These are phyloP conservation scores for Fusarium siculi DNA, from an alignment of 2,329 filamentous ascomycete genomes.

Conservation along the genomic window DNA sequence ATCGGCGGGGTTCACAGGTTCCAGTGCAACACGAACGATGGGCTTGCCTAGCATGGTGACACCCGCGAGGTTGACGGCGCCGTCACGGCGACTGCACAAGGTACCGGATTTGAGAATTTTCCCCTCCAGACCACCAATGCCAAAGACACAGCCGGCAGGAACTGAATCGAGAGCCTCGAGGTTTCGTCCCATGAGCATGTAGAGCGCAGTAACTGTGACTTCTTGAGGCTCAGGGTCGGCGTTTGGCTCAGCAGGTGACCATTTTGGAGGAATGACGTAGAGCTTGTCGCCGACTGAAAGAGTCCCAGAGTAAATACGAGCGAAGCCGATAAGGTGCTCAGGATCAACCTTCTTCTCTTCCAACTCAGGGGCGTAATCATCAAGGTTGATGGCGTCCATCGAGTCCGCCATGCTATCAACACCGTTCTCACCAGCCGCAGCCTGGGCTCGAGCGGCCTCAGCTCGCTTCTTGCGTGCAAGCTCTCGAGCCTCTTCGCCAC, in stretches of 20 bases:
- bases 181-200: slow-evolving; percentile 94
- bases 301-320: slow-evolving; percentile 90
- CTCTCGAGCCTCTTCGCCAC: slow-evolving; percentile 89
- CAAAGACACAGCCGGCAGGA: slow-evolving; percentile 94
- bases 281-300: slow-evolving; percentile 89
- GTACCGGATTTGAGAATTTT: slow-evolving; percentile 97
- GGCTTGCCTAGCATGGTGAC: slow-evolving; percentile 83
- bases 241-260: slow-evolving; percentile 81
- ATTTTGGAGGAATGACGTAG: slow-evolving; percentile 93
- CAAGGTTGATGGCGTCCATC: slow-evolving; percentile 69
- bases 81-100: slow-evolving; percentile 86
- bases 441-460: slow-evolving; percentile 84
- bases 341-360: slow-evolving; percentile 73
- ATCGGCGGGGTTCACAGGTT: slow-evolving; percentile 89
- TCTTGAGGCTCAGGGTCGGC: slow-evolving; percentile 79
- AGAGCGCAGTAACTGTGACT: slow-evolving; percentile 86
- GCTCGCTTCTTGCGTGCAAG: slow-evolving; percentile 88
- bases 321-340: slow-evolving; percentile 94
- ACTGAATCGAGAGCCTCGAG: slow-evolving; percentile 85
- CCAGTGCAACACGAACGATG: slow-evolving; percentile 95
- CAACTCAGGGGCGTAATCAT: slow-evolving; percentile 59
- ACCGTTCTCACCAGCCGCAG: slow-evolving; percentile 61
- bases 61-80: slow-evolving; percentile 90
- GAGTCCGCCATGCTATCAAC: slow-evolving; percentile 68
- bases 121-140: slow-evolving; percentile 90